phyloP scores from a whole-genome alignment of 176 grass and related monocot species.

The Bothriochloa decipiens region DNA sequence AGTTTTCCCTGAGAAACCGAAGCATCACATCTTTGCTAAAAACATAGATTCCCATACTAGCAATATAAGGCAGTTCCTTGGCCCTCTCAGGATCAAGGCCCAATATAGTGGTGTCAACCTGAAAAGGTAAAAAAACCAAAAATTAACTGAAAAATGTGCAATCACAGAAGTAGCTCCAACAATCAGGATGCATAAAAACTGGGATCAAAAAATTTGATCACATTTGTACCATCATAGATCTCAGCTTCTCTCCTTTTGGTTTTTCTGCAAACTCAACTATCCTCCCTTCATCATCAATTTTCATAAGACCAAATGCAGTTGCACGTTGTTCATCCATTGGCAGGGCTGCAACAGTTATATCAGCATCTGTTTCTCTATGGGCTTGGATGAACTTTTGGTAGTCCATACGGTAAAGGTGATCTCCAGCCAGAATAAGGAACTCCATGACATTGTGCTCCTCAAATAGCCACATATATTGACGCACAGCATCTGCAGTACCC shows the following conservation, averaged over 20 bases:
- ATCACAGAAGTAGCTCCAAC: slow-evolving; percentile 5
- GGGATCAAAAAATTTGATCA: slow-evolving; percentile 3
- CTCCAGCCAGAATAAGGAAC: slow-evolving; percentile 85
- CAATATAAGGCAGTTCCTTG: slow-evolving; percentile 90
- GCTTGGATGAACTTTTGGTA: slow-evolving; percentile 98
- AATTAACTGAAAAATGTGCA: slow-evolving; percentile 28
- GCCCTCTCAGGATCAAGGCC: slow-evolving; percentile 75
- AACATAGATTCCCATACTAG: slow-evolving; percentile 99
- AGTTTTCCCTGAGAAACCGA: slow-evolving; percentile 73
- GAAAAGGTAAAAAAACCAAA: slow-evolving; percentile 27
- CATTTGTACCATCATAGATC: slow-evolving; percentile 83
- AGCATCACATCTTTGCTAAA: slow-evolving; percentile 96
- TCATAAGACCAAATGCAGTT: slow-evolving; percentile 96
- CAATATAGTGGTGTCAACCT: slow-evolving; percentile 97
- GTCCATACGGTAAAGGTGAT: slow-evolving; percentile 96
- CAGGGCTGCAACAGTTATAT: slow-evolving; percentile 88
- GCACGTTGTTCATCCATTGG: slow-evolving; percentile 93
- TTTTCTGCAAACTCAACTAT: slow-evolving; percentile 94
- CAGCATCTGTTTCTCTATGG: slow-evolving; percentile 89
- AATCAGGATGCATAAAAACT: neutral
- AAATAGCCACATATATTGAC: slow-evolving; percentile 92
- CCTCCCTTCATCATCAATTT: slow-evolving; percentile 94
- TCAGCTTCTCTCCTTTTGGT: slow-evolving; percentile 85
- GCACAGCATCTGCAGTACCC: slow-evolving; percentile 95
- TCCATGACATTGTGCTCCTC: slow-evolving; percentile 99